Base-by-base conservation (phyloP, 768 basidiomycete species). In the Auricularia sp. region DNA sequence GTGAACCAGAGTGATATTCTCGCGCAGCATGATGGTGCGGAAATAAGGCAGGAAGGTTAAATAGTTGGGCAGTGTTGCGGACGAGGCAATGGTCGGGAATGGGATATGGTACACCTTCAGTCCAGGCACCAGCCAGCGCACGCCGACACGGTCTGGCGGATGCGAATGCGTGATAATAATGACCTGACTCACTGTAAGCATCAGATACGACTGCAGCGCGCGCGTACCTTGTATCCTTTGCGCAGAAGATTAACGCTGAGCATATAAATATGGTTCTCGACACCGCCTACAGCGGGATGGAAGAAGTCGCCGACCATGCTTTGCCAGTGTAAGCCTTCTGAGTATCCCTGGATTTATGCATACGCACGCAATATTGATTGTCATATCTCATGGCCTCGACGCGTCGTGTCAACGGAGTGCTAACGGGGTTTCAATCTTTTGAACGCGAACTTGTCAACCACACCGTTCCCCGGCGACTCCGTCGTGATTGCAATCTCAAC, bases 291-390 rank as follows among this genome's bases (percentile, higher is more conserved):
- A 65, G 84, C 81, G 0, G 97, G 97, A 71, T 91, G 86, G 77
- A 98, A 99, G 79, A 98, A 99, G 77, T 99, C 97, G 51, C 87
- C 90, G 65, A 98, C 85, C 91, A 98, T 93, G 56, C 94, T 96
- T 67, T 10, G n/a, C 51, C 16, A 11, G 8, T 10, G 10, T 59
- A 11, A 47, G 61, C 16, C 29, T 29, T 29, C 29, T 29, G 29
- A 29, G 29, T 29, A 29, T 29, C 29, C 29, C 29, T 29, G 29
- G 29, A 29, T 29, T 29, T 29, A 29, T 29, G 29, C 29, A 29
- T 29, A 14, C 39, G 39, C 12, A 42, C 39, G 39, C 39, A 42
- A 42, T 42, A 42, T 42, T 42, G 39, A 42, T 42, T 42, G 8
- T 42, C 39, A 42, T 42, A 8, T 42, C 39, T 42, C 39, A 42